phyloP scores from a whole-genome alignment of 2,329 filamentous ascomycete species.

The Talaromyces funiculosus region DNA sequence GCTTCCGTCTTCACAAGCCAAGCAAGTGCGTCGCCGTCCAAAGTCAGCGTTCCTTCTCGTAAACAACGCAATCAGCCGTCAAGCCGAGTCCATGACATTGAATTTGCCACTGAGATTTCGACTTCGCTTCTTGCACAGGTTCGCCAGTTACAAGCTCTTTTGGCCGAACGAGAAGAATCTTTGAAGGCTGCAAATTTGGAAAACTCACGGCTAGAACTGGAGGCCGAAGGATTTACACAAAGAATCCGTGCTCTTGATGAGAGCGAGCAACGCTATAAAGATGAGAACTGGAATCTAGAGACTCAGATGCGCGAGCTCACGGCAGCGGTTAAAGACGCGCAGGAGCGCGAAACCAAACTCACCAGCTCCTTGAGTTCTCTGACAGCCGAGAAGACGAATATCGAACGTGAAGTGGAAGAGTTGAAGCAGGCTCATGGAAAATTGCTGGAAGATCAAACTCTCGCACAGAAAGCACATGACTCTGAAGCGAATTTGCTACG shows the following conservation, averaged over 20 bases:
- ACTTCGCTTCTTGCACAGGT: slow-evolving; percentile 92
- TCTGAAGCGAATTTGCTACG: slow-evolving; percentile 80
- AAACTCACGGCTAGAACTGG: slow-evolving; percentile 73
- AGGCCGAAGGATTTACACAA: slow-evolving; percentile 72
- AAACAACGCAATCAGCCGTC: slow-evolving; percentile 86
- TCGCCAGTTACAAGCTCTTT: slow-evolving; percentile 75
- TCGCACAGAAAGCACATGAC: slow-evolving; percentile 75
- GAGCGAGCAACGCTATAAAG: slow-evolving; percentile 92
- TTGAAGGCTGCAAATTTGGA: slow-evolving; percentile 69
- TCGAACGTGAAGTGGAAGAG: slow-evolving; percentile 87
- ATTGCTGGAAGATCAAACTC: slow-evolving; percentile 72
- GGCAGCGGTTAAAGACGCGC: slow-evolving; percentile 65
- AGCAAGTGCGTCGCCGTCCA: slow-evolving; percentile 79
- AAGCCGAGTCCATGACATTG: slow-evolving; percentile 87
- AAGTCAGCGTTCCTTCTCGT: slow-evolving; percentile 78
- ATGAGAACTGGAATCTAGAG: slow-evolving; percentile 97
- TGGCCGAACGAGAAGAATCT: slow-evolving; percentile 82
- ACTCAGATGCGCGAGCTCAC: slow-evolving; percentile 82
- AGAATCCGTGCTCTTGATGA: slow-evolving; percentile 80
- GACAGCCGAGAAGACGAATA: slow-evolving; percentile 66
- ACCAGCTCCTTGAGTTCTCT: slow-evolving; percentile 64
- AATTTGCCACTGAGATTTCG: slow-evolving; percentile 97
- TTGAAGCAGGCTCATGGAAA: slow-evolving; percentile 73
- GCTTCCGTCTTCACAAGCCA: slow-evolving; percentile 78
- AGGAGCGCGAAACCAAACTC: slow-evolving; percentile 78